Evolutionary conservation across 768 basidiomycete genomes (phyloP).

Genomic region (Lentinus brumalis): DNA sequence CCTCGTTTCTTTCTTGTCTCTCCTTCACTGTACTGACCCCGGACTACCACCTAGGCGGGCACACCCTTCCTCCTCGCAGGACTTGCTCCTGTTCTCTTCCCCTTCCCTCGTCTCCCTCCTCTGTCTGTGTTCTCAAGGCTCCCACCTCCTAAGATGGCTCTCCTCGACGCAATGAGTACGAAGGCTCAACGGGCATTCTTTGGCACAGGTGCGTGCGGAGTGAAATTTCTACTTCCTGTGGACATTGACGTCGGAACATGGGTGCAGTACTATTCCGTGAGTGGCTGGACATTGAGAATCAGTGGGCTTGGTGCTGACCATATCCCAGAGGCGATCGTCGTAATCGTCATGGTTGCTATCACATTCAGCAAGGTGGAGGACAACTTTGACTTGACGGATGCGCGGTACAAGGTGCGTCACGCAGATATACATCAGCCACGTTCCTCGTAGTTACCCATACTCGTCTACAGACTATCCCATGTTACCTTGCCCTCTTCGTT

Average conservation of each 20-base stretch:
- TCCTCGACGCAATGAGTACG: conserved; percentile 72
- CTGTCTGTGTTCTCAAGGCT: conserved; percentile 1
- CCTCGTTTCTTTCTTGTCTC: conserved; percentile 6
- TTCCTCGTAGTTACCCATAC: conserved; percentile 9
- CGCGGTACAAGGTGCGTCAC: conserved; percentile 54
- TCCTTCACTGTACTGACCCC: conserved; percentile 2
- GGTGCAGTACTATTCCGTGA: conserved; percentile 58
- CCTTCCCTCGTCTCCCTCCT: neutral
- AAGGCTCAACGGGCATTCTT: conserved; percentile 74
- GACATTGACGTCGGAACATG: conserved; percentile 11
- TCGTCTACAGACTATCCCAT: conserved; percentile 65
- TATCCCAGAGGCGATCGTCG: conserved; percentile 67
- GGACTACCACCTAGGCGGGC: neutral
- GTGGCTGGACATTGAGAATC: conserved; percentile 30
- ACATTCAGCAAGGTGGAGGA: conserved; percentile 67
- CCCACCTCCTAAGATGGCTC: conserved; percentile 51
- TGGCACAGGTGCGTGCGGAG: conserved; percentile 57
- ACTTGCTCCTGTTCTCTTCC: conserved; percentile 5
- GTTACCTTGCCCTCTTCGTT: conserved; percentile 83
- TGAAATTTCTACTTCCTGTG: neutral
- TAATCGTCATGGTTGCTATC: conserved; percentile 73
- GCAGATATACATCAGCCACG: neutral
- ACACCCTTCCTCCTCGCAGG: conserved; percentile 1
- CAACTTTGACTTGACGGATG: conserved; percentile 42
- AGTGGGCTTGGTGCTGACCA: neutral